Evolutionary conservation across 2,329 filamentous ascomycete species (phyloP).

Genomic region (Aspergillus niger): DNA sequence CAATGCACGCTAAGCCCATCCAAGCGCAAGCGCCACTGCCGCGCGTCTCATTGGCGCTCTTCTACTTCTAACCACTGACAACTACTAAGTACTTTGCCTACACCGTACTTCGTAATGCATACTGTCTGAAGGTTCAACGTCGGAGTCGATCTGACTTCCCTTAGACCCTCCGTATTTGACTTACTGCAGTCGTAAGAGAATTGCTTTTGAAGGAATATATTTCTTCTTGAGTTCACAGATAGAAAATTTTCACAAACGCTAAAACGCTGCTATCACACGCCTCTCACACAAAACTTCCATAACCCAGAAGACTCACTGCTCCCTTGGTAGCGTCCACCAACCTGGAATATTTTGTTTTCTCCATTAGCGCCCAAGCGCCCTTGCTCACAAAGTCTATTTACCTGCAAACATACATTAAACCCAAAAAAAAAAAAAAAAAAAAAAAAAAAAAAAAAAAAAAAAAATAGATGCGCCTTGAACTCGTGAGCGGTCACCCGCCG

Average conservation of each 20-base stretch:
- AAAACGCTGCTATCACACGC: constrained; percentile 6
- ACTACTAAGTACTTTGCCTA: not conserved
- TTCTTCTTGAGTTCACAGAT: not conserved
- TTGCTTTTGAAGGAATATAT: not conserved
- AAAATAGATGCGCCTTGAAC: constrained; percentile 3
- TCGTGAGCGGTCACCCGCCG: constrained; percentile 7
- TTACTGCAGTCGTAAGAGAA: not conserved
- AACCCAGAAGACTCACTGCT: not conserved
- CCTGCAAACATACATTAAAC: constrained; percentile 4
- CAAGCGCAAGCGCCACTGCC: constrained; percentile 12
- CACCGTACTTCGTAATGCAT: too few relatives aligned
- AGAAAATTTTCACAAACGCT: not conserved
- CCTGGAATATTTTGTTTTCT: constrained; percentile 29
- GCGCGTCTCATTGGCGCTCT: constrained; percentile 7
- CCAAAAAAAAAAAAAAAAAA: constrained; percentile 6
- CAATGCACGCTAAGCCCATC: constrained; percentile 4
- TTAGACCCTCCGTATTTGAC: too few relatives aligned
- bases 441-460: constrained; percentile 8
- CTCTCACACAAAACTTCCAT: not conserved
- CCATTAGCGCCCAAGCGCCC: constrained; percentile 34
- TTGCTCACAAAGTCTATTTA: constrained; percentile 21
- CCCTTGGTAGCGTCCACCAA: not conserved
- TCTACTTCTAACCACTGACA: not conserved
- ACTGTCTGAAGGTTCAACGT: too few relatives aligned
- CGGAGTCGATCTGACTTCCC: too few relatives aligned